These are phyloP conservation scores for Phytophthora idaei DNA, from an alignment of 352 stramenopile genomes.

Conservation along the genomic window DNA sequence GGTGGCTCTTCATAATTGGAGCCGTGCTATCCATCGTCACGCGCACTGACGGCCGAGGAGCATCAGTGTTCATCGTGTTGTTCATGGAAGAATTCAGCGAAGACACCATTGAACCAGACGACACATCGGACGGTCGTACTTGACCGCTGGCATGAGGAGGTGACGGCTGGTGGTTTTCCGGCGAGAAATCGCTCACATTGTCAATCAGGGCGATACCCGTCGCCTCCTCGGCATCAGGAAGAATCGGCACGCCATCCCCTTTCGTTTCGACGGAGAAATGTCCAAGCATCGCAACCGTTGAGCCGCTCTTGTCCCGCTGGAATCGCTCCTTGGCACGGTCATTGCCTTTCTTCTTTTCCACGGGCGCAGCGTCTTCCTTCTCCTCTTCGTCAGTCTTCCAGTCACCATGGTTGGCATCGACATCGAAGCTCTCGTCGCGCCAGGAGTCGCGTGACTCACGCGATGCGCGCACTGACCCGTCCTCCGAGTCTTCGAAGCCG, in stretches of 20 bases:
- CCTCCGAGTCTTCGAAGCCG: conserved; percentile 52
- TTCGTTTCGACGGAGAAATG: conserved; percentile 73
- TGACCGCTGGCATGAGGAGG: conserved; percentile 33
- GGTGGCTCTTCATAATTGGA: conserved; percentile 78
- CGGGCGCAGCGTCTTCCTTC: conserved; percentile 24
- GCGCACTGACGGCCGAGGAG: conserved; percentile 66
- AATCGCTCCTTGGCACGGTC: conserved; percentile 32
- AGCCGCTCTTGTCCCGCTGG: conserved; percentile 56
- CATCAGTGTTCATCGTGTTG: conserved; percentile 40
- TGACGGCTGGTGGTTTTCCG: conserved; percentile 36
- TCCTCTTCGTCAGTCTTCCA: conserved; percentile 41
- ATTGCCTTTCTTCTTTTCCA: conserved; percentile 19
- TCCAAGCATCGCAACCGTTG: conserved; percentile 74
- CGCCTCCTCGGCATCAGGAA: conserved; percentile 58
- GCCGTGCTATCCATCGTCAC: conserved; percentile 74
- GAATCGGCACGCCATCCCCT: conserved; percentile 52
- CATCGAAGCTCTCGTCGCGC: conserved; percentile 45
- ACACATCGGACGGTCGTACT: conserved; percentile 49
- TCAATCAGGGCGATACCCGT: conserved; percentile 62
- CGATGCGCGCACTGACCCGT: conserved; percentile 35
- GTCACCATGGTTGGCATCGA: conserved; percentile 25
- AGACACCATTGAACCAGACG: conserved; percentile 34
- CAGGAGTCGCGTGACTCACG: conserved; percentile 44
- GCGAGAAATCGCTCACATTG: conserved; percentile 52
- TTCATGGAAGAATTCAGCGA: conserved; percentile 44